Conservation (phyloP, 164 flowering plant species). For the Houttuynia cordata region DNA sequence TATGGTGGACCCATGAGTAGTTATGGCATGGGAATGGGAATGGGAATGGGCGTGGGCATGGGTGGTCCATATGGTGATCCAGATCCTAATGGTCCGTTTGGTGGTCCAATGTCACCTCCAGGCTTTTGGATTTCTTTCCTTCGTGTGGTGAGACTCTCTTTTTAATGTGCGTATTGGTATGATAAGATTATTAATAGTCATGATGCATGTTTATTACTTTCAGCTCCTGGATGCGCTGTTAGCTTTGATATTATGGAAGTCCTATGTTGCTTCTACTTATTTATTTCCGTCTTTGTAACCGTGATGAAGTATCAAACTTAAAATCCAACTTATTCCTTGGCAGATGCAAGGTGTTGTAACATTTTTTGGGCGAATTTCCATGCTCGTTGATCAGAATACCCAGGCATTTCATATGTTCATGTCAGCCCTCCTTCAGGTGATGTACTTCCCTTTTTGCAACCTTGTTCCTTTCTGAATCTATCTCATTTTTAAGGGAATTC, state of each 20-base stretch:
- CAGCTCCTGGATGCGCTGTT: not conserved
- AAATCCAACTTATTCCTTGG: not conserved
- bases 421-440: constrained; percentile 93
- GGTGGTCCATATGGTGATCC: constrained; percentile 58
- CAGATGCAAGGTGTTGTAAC: constrained; percentile 91
- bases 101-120: constrained; percentile 72
- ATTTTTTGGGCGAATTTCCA: constrained; percentile 70
- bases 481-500: not conserved
- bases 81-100: constrained; percentile 90
- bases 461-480: not conserved
- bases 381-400: constrained; percentile 82
- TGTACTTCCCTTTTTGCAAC: not conserved
- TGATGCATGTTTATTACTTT: not conserved
- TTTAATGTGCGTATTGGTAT: not conserved
- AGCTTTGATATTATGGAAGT: not conserved
- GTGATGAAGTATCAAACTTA: too few species aligned
- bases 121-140: constrained; percentile 88
- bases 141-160: constrained; percentile 35
- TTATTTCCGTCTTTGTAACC: too few species aligned
- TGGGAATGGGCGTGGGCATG: constrained; percentile 22
- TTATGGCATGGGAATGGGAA: constrained; percentile 41
- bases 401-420: constrained; percentile 96
- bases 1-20: constrained; percentile 54
- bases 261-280: too few species aligned
- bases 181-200: not conserved